Evolutionary conservation across 2,329 filamentous ascomycete genomes (phyloP).

Genomic region (Colletotrichum sp.): DNA sequence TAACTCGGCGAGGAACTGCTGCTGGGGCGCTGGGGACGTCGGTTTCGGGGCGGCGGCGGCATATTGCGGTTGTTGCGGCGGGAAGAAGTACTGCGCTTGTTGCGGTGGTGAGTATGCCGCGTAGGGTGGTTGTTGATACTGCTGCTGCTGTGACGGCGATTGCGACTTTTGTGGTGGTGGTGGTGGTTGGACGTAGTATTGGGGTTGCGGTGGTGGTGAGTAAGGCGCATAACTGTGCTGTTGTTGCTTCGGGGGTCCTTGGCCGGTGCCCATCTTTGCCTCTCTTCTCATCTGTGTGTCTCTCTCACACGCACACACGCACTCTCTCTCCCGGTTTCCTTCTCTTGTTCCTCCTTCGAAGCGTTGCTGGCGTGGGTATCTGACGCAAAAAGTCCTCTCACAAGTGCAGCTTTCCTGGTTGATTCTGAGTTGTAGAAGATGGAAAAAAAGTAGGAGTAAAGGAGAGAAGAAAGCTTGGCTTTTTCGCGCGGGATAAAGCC

Average conservation of each 20-base stretch:
- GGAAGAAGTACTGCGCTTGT: conserved; percentile 11
- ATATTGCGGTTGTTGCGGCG: conserved; percentile 3
- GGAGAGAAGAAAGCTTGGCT: not conserved
- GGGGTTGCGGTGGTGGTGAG: conserved; percentile 4
- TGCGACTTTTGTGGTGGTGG: no score
- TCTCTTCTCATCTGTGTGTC: not conserved
- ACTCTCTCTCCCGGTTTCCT: not conserved
- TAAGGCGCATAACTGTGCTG: conserved; percentile 1
- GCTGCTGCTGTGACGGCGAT: no score
- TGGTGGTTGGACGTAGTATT: not conserved
- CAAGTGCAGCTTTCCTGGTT: not conserved
- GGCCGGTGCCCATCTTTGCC: conserved; percentile 5
- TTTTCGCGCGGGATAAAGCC: not conserved
- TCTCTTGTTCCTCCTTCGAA: not conserved
- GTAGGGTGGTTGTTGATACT: not conserved
- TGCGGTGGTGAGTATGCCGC: conserved; percentile 7
- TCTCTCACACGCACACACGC: not conserved
- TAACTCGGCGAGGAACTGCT: conserved; percentile 20
- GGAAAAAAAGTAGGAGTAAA: not conserved
- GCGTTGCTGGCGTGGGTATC: not conserved
- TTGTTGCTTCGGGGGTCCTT: not conserved
- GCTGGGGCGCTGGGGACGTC: not conserved
- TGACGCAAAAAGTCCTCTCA: not conserved
- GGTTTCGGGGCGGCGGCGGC: not conserved
- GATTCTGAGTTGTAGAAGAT: not conserved